These are phyloP conservation scores for Cryptococcus sp. DNA, from an alignment of 1,284 basidiomycete genomes.

Conservation along the genomic window DNA sequence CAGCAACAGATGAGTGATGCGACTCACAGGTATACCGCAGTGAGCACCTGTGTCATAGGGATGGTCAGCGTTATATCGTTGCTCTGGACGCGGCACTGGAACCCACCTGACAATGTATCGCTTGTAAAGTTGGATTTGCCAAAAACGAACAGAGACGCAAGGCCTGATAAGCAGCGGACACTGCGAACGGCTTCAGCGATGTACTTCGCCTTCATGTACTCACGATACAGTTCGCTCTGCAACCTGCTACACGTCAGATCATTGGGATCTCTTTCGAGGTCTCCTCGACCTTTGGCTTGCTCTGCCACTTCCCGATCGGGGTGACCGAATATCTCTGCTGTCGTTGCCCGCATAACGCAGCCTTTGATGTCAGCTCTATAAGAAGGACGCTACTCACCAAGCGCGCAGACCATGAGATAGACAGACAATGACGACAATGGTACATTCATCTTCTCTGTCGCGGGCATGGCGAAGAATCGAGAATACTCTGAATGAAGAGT, in stretches of 20 bases:
- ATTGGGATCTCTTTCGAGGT: constrained; percentile 20
- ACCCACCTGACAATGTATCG: constrained; percentile 44
- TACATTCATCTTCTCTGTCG: constrained; percentile 42
- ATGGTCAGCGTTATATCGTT: neutral
- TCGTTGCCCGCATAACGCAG: constrained; percentile 47
- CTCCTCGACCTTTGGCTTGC: neutral
- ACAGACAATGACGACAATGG: constrained; percentile 47
- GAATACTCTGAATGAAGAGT: constrained; percentile 44
- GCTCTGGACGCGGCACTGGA: no score
- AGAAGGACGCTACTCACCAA: constrained; percentile 25
- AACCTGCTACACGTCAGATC: constrained; percentile 50
- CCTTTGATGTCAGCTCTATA: constrained; percentile 17
- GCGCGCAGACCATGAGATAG: constrained; percentile 51
- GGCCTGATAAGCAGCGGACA: constrained; percentile 52
- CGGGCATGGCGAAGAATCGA: constrained; percentile 44
- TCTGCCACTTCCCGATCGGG: constrained; percentile 15
- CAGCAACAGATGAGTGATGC: neutral
- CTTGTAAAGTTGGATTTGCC: constrained; percentile 47
- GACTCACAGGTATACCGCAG: constrained; percentile 48
- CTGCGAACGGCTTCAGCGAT: constrained; percentile 16
- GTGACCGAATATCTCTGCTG: constrained; percentile 46
- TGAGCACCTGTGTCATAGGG: constrained; percentile 31
- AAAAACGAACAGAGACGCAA: constrained; percentile 52
- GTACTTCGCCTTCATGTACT: constrained; percentile 10
- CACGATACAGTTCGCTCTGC: constrained; percentile 52